Evolutionary conservation across 2,329 filamentous ascomycete species (phyloP), one percentile per base, ranked within the genome.

Genomic region (Purpureocillium lavendulum): DNA sequence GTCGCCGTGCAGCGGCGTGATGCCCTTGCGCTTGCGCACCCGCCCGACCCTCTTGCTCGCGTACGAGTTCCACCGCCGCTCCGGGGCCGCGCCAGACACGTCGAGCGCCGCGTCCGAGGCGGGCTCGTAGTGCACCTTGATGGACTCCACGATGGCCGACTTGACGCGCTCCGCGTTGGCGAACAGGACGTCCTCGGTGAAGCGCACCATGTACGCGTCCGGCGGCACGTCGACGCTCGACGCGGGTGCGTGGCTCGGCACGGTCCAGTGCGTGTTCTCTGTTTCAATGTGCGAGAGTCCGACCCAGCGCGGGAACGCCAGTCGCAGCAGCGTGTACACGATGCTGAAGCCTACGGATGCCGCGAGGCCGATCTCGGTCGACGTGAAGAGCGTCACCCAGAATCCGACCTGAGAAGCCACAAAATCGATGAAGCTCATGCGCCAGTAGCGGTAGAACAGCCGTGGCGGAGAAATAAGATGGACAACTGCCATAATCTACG

Each of bases 381-480:
- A 73, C 2, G 73, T 70, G 48, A 82, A 80, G 9, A 82, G 67
- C 0, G 76, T 77, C 3, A 82, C 64, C 72, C 78, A 82, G 49
- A 82, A 75, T 4, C 77, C 70, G 24, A 82, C 64, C 70, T 80
- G 77, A 21, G 73, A 70, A 1, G 75, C 71, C 38, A 78, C 67
- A 48, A 82, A 82, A 56, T 83, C 79, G 12, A 77, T 71, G 4
- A 82, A 65, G 0, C 76, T 81, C 2, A 76, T 75, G 46, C 73
- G 73, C 75, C 77, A 83, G 59, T 77, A 82, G 12, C 66, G 63
- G 55, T 80, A 80, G 52, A 82, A 81, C 9, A 73, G 66, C 3
- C 64, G 69, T 0, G 77, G 70, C 0, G 75, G 68, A 0, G 73
- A 72, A 33, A 82, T 75, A 7, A 82, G 64, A 30, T 77, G 75